Evolutionary conservation across 306 rosid species (phyloP), one percentile per base, ranked within the genome.

Genomic region (Citrullus colocynthis): DNA sequence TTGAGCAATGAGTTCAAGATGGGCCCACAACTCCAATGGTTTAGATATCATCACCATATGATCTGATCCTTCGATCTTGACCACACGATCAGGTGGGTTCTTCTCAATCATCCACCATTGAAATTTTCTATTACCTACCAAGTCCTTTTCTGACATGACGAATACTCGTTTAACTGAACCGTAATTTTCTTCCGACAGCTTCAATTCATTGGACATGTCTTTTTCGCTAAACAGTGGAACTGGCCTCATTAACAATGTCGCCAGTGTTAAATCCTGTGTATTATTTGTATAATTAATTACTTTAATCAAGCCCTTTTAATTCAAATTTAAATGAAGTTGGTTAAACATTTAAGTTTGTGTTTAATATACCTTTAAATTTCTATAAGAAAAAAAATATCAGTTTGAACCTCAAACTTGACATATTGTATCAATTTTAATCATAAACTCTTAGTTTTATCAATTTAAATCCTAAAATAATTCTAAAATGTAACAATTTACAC

Each of bases 31-130:
- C 70, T 81, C 48, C 2, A 65, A 9, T 12, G 86, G 85, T 61
- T 84, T 84, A 17, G 88, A 88, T 74, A 82, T 78, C 88, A 88
- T 80, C 70, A 82, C 82, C 84, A 82, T 82, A 61, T 86, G 86
- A 74, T 88, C 81, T 0, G 89, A 78, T 55, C 80, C 83, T 48
- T 7, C 62, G n/a, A 88, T 79, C 49, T 79, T 57, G 20, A 82
- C 75, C 74, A 82, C 84, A 59, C 39, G 20, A 63, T 84, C 10
- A 9, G 87, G 91, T 24, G 71, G 77, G 28, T 88, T 85, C 11
- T 69, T 78, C 58, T 78, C 44, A 9, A 85, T 63, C 89, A 85
- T 78, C 87, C 84, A 88, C 30, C 36, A 13, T 73, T 85, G 82
- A 4, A 72, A 60, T 17, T 77, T 65, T 18, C 9, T 78, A 3